phyloP scores from a whole-genome alignment of 2,329 filamentous ascomycete genomes.

The Chaetoscypha palmicola region DNA sequence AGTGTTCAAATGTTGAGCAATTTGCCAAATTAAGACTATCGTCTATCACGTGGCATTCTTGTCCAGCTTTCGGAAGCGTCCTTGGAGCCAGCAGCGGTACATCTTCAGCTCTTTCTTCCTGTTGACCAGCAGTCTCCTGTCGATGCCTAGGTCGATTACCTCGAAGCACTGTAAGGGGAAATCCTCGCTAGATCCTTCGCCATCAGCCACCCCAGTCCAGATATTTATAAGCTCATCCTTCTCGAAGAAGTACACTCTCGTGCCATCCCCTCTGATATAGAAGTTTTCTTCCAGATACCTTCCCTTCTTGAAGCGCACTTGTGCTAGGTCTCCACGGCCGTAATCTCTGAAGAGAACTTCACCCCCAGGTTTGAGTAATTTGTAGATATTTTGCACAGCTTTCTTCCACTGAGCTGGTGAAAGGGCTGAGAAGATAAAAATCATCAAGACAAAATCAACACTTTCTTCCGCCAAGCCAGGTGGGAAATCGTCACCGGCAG shows the following conservation, averaged over 20 bases:
- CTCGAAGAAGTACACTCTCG: constrained; percentile 96
- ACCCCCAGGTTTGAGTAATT: constrained; percentile 85
- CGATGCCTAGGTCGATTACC: constrained; percentile 71
- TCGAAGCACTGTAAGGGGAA: constrained; percentile 46
- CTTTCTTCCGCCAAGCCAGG: constrained; percentile 69
- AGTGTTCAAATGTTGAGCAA: too few relatives aligned
- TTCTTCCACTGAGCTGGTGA: constrained; percentile 77
- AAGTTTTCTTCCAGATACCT: constrained; percentile 95
- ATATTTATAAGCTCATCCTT: constrained; percentile 72
- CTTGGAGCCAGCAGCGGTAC: constrained; percentile 96
- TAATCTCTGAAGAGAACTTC: constrained; percentile 94
- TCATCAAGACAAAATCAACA: constrained; percentile 87
- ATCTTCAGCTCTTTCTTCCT: constrained; percentile 87
- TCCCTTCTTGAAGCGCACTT: constrained; percentile 95
- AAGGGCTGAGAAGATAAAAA: constrained; percentile 95
- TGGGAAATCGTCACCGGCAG: constrained; percentile 64
- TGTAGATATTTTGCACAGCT: constrained; percentile 74
- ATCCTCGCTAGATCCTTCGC: constrained; percentile 6
- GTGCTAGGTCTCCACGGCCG: constrained; percentile 87
- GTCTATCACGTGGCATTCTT: too few relatives aligned
- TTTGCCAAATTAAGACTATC: too few relatives aligned
- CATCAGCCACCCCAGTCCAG: constrained; percentile 51
- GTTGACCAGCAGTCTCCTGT: constrained; percentile 87
- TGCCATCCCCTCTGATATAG: constrained; percentile 91
- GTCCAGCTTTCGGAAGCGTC: constrained; percentile 69